Conservation (phyloP, 1,139 yeast genomes). For the Meyerozyma elateridarum region DNA sequence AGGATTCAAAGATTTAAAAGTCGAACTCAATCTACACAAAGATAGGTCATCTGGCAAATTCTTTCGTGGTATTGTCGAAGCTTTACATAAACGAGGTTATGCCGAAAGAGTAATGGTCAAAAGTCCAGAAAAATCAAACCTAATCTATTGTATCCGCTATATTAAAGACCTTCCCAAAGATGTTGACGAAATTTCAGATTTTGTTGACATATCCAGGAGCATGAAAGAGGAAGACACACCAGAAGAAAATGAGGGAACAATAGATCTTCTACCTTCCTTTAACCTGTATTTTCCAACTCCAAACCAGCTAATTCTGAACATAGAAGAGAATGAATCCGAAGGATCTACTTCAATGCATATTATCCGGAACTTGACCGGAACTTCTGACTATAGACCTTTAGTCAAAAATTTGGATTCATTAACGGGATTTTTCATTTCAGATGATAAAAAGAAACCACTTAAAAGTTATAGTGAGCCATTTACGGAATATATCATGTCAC, state of each 20-base stretch:
- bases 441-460: conserved; percentile 18
- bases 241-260: conserved; percentile 14
- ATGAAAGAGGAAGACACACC: conserved; percentile 6
- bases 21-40: conserved; percentile 54
- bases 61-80: conserved; percentile 48
- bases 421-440: conserved; percentile 28
- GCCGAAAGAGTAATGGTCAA: conserved; percentile 56
- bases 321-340: conserved; percentile 19
- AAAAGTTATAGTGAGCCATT: conserved; percentile 20
- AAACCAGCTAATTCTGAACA: conserved; percentile 7
- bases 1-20: conserved; percentile 58
- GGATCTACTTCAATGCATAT: conserved; percentile 62
- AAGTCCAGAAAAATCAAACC: conserved; percentile 41
- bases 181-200: conserved; percentile 21
- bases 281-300: conserved; percentile 1
- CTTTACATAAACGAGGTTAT: conserved; percentile 48
- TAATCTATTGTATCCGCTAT: conserved; percentile 58
- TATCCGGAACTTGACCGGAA: conserved; percentile 48
- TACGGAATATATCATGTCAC: conserved; percentile 34
- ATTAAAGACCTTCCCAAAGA: conserved; percentile 47
- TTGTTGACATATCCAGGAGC: conserved; percentile 13
- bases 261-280: conserved; percentile 4
- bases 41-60: conserved; percentile 40
- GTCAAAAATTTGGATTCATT: conserved; percentile 46
- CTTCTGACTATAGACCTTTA: conserved; percentile 45